Conservation (phyloP, 2,329 filamentous ascomycete species). For the Emmonsiellopsis sp. region DNA sequence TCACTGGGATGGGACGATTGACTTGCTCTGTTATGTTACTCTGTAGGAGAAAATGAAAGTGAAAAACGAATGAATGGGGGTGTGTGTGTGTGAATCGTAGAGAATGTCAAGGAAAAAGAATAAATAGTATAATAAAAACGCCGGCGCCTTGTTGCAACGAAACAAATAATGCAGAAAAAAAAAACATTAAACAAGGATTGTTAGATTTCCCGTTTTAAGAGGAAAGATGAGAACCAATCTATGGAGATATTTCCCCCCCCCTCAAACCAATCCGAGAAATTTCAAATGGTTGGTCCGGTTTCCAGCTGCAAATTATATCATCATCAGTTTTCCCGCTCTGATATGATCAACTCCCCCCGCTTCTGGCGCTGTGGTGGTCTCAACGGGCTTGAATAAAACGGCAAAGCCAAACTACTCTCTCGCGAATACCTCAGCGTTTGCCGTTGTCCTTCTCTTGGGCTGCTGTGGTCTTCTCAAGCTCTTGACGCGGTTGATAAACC, state of each 20-base stretch:
- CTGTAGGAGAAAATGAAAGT: background rate
- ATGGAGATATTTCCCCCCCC: too few relatives aligned
- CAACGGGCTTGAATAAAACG: background rate
- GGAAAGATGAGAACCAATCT: too few relatives aligned
- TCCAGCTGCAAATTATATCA: too few relatives aligned
- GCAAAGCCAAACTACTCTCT: background rate
- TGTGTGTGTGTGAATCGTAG: background rate
- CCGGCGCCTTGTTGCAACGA: background rate
- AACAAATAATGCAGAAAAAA: too few relatives aligned
- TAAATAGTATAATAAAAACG: background rate
- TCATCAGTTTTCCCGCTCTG: background rate
- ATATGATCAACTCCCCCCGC: background rate
- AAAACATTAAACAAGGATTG: too few relatives aligned
- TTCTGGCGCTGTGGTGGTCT: background rate
- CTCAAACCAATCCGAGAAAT: too few relatives aligned
- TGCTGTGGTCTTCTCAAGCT: conserved; percentile 12
- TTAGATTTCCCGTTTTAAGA: too few relatives aligned
- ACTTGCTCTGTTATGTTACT: background rate
- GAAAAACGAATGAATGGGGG: background rate
- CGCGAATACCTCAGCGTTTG: background rate
- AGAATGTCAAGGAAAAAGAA: background rate
- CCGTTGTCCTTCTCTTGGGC: conserved; percentile 6
- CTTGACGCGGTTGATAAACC: conserved; percentile 14
- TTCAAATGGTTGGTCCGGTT: too few relatives aligned
- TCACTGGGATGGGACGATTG: too few relatives aligned